These are phyloP conservation scores for Penicillium sp. DNA, from an alignment of 2,329 filamentous ascomycete genomes.

Conservation along the genomic window DNA sequence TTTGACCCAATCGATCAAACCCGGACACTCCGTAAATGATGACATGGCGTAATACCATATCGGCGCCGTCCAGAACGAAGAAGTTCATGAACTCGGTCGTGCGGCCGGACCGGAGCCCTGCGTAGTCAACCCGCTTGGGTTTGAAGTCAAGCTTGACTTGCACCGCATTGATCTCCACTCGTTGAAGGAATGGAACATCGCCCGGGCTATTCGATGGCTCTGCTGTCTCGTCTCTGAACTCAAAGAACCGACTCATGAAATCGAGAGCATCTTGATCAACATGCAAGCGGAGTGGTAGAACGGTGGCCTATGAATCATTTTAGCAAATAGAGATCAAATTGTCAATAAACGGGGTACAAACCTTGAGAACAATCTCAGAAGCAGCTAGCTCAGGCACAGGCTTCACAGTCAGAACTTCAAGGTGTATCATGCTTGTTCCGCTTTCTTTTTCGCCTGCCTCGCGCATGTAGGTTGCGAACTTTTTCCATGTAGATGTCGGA, in stretches of 20 bases:
- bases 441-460: constrained; percentile 84
- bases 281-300: constrained; percentile 84
- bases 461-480: constrained; percentile 91
- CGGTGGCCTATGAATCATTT: constrained; percentile 51
- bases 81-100: constrained; percentile 99
- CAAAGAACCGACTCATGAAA: constrained; percentile 95
- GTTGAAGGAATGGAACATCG: constrained; percentile 82
- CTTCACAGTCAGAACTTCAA: constrained; percentile 84
- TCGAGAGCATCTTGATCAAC: constrained; percentile 97
- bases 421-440: constrained; percentile 82
- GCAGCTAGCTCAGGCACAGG: constrained; percentile 81
- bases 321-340: constrained; percentile 5
- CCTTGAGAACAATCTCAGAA: constrained; percentile 82
- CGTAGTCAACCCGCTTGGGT: constrained; percentile 96
- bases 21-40: constrained; percentile 91
- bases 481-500: constrained; percentile 95
- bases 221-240: constrained; percentile 79
- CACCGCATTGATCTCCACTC: constrained; percentile 81
- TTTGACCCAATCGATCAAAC: constrained; percentile 85
- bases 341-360: constrained; percentile 28
- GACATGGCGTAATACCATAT: constrained; percentile 80
- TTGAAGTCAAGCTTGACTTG: constrained; percentile 92
- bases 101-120: constrained; percentile 83
- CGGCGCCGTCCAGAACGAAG: constrained; percentile 81
- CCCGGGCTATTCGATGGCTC: constrained; percentile 57